Base-by-base conservation (phyloP, 441 rosid species). In the Kokia cookei region DNA sequence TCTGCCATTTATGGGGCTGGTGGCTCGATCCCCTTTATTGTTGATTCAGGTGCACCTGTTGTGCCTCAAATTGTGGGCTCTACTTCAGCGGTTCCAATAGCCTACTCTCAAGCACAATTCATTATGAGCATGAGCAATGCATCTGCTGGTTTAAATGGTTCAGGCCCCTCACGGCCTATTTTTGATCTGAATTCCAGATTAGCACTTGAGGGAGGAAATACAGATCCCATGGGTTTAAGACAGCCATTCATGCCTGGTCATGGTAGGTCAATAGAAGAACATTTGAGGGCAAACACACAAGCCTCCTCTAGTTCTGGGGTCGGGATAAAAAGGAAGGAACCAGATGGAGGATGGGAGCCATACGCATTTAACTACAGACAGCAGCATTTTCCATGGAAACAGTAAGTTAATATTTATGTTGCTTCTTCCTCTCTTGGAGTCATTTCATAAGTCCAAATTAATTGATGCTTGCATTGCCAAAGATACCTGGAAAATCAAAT, bases 271-370 rank as follows among this genome's bases (percentile, higher is more conserved):
- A 53, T 82, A 73, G 93, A 90, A 70, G 98, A 94, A 75, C 91
- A 84, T 55, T 73, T 85, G 17, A 78, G 90, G 79, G 82, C 78
- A 71, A 83, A 73, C 75, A 74, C 83, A 42, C 96, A 85, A 64
- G 84, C 93, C 12, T 79, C 93, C n/a, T 84, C 94, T 3, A 85
- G 92, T 82, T 85, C 95, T 7, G 86, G 86, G 43, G 74, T 82
- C 15, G 94, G 90, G 48, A 89, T 81, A 22, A 96, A 93, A 82
- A 86, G 98, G 73, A 92, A 93, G 85, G 97, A 94, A 78, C 94
- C 96, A 0, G 98, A 96, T 32, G 61, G 91, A 22, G 91, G 93
- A 29, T 86, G 97, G 97, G 98, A 94, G 35, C 72, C 74, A 3
- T 84, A 71, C 83, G 76, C 85, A 0, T 68, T 84, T 54, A 82